phyloP scores from a whole-genome alignment of 176 grass and related monocot species.

The Elymus sibiricus region DNA sequence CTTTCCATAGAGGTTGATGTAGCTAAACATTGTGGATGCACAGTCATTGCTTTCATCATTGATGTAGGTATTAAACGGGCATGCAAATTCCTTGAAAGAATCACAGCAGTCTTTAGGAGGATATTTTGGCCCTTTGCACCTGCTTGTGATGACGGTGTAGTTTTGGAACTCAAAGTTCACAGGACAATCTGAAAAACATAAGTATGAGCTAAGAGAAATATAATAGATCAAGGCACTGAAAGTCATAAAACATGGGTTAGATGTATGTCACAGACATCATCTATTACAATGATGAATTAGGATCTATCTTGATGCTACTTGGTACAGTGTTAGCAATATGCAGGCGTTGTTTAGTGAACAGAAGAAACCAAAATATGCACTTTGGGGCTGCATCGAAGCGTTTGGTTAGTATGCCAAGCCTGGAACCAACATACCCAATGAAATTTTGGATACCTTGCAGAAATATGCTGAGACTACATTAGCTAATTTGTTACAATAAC shows the following conservation, averaged over 20 bases:
- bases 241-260: constrained; percentile 4
- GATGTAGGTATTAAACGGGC: constrained; percentile 38
- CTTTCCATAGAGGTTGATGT: constrained; percentile 66
- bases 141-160: constrained; percentile 69
- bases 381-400: not conserved
- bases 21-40: constrained; percentile 68
- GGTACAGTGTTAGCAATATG: not conserved
- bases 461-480: not conserved
- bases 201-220: not conserved
- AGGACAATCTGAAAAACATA: constrained; percentile 47
- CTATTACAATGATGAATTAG: not conserved
- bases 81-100: constrained; percentile 64
- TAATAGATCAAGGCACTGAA: constrained; percentile 12
- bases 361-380: not conserved
- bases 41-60: constrained; percentile 53
- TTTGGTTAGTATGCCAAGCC: not conserved
- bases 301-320: not conserved
- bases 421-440: not conserved
- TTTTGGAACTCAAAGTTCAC: constrained; percentile 64
- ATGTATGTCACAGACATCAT: not conserved
- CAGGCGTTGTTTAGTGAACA: constrained; percentile 7
- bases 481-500: not conserved
- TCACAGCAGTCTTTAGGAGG: constrained; percentile 41
- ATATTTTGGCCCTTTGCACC: constrained; percentile 74
- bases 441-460: not conserved